Conservation (phyloP, 345 rosid species). For the Pugionium cornutum region DNA sequence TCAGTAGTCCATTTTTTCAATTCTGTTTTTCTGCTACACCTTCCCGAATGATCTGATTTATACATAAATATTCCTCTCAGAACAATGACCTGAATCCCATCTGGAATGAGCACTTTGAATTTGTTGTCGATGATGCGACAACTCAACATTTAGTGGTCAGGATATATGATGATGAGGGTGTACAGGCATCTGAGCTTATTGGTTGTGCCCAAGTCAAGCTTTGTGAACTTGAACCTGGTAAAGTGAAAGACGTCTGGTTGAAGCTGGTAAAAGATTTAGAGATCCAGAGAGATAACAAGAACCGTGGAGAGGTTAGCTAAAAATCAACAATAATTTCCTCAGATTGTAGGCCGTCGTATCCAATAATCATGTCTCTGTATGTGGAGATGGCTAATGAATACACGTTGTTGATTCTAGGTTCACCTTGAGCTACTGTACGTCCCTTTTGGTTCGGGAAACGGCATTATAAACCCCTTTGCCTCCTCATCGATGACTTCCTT, state of each 20-base stretch:
- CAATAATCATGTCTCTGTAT: not conserved
- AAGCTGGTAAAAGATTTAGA: slow-evolving; percentile 96
- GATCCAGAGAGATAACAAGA: slow-evolving; percentile 86
- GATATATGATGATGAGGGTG: slow-evolving; percentile 89
- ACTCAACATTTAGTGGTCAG: slow-evolving; percentile 91
- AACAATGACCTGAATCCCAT: slow-evolving; percentile 94
- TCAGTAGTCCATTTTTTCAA: slow-evolving; percentile 23
- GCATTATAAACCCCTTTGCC: slow-evolving; percentile 61
- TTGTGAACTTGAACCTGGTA: slow-evolving; percentile 91
- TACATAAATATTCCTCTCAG: slow-evolving; percentile 42
- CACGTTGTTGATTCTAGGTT: slow-evolving; percentile 53
- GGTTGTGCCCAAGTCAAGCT: slow-evolving; percentile 85
- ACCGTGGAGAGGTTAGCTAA: slow-evolving; percentile 78
- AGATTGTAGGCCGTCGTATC: not conserved
- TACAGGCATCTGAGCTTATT: slow-evolving; percentile 81
- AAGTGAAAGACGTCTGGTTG: slow-evolving; percentile 98
- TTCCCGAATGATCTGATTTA: slow-evolving; percentile 25
- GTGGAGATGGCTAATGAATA: slow-evolving; percentile 12
- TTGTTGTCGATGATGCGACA: slow-evolving; percentile 79
- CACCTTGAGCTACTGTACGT: slow-evolving; percentile 90
- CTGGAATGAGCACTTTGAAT: slow-evolving; percentile 98
- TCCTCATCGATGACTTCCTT: slow-evolving; percentile 71
- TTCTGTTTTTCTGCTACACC: slow-evolving; percentile 7
- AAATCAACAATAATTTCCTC: slow-evolving; percentile 3
- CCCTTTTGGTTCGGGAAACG: slow-evolving; percentile 73